Evolutionary conservation across 768 basidiomycete species (phyloP).

Genomic region (Scleroderma bovista): DNA sequence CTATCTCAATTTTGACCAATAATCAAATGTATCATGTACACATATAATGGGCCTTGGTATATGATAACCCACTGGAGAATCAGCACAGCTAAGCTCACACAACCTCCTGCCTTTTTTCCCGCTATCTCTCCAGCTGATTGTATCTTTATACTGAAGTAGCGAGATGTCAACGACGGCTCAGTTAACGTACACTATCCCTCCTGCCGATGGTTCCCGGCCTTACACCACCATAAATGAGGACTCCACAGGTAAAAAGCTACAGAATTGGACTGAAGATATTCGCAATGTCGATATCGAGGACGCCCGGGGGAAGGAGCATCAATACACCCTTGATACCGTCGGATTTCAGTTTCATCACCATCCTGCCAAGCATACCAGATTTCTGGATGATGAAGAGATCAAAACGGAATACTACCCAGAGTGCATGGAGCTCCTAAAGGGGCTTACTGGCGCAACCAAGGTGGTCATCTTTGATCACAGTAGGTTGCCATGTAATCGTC

Average conservation of each 20-base stretch:
- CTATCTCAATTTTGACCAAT: no score
- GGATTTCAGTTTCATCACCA: conserved; percentile 44
- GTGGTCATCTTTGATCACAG: conserved; percentile 65
- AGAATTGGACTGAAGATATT: conserved; percentile 32
- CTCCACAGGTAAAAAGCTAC: conserved; percentile 8
- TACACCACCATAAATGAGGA: conserved; percentile 30
- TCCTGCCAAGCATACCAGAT: conserved; percentile 41
- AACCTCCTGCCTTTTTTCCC: no score
- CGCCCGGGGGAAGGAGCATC: conserved; percentile 45
- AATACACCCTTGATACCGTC: conserved; percentile 40
- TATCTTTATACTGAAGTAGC: no score
- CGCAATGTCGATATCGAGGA: conserved; percentile 42
- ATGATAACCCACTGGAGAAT: no score
- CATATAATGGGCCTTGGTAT: no score
- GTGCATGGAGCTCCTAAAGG: conserved; percentile 51
- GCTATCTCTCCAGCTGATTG: no score
- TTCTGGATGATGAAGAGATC: conserved; percentile 47
- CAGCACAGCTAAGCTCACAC: no score
- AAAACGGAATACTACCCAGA: conserved; percentile 55
- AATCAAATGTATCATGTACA: no score
- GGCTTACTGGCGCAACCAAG: conserved; percentile 51
- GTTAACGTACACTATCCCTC: conserved; percentile 35
- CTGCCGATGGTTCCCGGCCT: conserved; percentile 36
- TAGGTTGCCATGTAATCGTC: no score
- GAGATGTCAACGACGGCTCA: conserved; percentile 14